Evolutionary conservation across 306 rosid species (phyloP), one percentile per base, ranked within the genome.

Genomic region (Phaseolus lunatus): DNA sequence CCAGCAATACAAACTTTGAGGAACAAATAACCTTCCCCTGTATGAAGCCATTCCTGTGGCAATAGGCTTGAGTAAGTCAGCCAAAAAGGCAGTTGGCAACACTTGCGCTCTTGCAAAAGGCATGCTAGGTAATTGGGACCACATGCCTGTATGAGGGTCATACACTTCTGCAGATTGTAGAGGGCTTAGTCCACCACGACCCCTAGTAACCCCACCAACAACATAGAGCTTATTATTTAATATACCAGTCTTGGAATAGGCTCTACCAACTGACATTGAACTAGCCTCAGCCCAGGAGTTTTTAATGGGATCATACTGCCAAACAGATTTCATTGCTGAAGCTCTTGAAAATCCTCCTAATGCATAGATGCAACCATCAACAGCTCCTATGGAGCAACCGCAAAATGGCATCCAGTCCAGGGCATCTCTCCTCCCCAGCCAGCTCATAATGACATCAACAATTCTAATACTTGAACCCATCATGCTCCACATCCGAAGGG

Each of bases 1-100:
- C 82, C 86, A 82, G 76, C 84, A 85, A 82, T 78, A 78, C 79
- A 85, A 82, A 82, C 88, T 85, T 77, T 85, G 84, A 70, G 88
- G 88, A 48, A 85, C 88, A 53, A 74, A 78, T 69, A 85, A 65
- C 82, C 85, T 82, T 56, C 86, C 88, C 77, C 57, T 70, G 64
- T 82, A 85, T 64, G 88, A 78, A 74, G 84, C 79, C 81, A 82
- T 82, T 74, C 88, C 88, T 1, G 86, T 82, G 43, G 88, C 88
- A 63, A 82, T 82, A 78, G 88, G 88, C 79, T 85, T 85, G 58
- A 85, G 84, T 53, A 78, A 67, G 47, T 85, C 86, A 22, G 88
- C 84, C 84, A 85, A 81, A 78, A 78, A 78, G 47, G 76, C 84
- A 70, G 88, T 78, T 41, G 81, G 88, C 29, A 82, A 59, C 52